A percentile compares a stretch with the other conserved stretches of the same genome.
phyloP scores from a whole-genome alignment of 768 basidiomycete genomes.

The Jaapia argillacea region DNA sequence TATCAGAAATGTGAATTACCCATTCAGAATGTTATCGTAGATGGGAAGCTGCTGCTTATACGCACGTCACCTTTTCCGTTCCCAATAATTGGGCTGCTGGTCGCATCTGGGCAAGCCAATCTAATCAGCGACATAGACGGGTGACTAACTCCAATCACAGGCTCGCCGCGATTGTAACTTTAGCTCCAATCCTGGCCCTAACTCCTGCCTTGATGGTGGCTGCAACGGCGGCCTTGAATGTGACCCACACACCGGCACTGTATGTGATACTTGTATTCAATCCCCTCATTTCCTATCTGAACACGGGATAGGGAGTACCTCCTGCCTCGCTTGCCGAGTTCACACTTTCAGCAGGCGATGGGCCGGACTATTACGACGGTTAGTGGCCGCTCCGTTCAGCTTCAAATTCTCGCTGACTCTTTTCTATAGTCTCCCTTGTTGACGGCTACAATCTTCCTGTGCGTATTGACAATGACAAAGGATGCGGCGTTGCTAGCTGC shows the following conservation, averaged over 20 bases:
- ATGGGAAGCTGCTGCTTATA: constrained; percentile 19
- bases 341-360: constrained; percentile 17
- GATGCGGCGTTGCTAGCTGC: constrained; percentile 15
- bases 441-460: constrained; percentile 19
- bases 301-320: constrained; percentile 25
- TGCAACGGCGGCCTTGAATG: constrained; percentile 63
- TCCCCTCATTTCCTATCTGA: constrained; percentile 20
- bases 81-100: constrained; percentile 29
- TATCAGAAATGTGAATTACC: not conserved
- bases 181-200: constrained; percentile 35
- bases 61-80: constrained; percentile 21
- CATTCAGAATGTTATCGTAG: constrained; percentile 7
- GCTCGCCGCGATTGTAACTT: constrained; percentile 57
- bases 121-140: not conserved
- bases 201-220: constrained; percentile 53
- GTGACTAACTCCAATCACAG: constrained; percentile 15
- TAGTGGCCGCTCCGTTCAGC: not conserved
- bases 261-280: constrained; percentile 8
- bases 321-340: constrained; percentile 27
- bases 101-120: constrained; percentile 25
- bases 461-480: constrained; percentile 10
- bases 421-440: constrained; percentile 18
- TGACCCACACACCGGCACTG: constrained; percentile 39
- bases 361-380: constrained; percentile 24
- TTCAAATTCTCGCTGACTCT: not conserved